A percentile compares a stretch with the other conserved stretches of the same genome.
Conservation (phyloP, 106 monocot species). For the Dendrobium nobile region DNA sequence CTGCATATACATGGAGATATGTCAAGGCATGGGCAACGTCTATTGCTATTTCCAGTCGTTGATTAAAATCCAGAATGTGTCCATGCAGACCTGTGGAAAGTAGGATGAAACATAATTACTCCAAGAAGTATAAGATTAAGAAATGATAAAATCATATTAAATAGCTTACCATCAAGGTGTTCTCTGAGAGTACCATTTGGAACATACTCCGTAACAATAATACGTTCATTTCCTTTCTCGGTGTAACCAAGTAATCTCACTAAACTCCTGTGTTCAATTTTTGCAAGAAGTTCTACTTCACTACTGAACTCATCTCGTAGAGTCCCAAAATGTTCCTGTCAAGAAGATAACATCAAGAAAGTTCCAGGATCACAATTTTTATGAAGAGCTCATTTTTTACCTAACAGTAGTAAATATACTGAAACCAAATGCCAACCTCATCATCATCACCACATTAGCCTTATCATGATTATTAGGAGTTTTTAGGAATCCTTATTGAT, state of each 20-base stretch:
- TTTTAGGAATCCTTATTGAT: neutral
- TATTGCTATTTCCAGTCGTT: conserved; percentile 73
- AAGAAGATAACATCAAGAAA: conserved; percentile 4
- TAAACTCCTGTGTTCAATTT: conserved; percentile 49
- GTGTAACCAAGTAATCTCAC: conserved; percentile 49
- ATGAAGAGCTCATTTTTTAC: neutral
- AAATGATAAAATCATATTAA: neutral
- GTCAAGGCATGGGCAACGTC: conserved; percentile 89
- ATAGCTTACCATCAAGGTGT: conserved; percentile 37
- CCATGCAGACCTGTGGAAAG: conserved; percentile 46
- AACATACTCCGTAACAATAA: conserved; percentile 54
- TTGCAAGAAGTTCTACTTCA: conserved; percentile 55
- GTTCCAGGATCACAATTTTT: neutral
- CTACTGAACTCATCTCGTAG: conserved; percentile 38
- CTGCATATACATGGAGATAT: conserved; percentile 91
- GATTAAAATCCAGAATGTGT: conserved; percentile 58
- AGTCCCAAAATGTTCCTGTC: conserved; percentile 35
- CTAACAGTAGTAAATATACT: neutral
- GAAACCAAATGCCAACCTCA: neutral
- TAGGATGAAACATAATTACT: conserved; percentile 2
- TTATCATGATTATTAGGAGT: neutral
- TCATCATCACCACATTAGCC: neutral
- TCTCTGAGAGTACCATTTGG: conserved; percentile 60
- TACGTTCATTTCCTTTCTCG: conserved; percentile 48
- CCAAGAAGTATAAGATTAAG: neutral